Conservation (phyloP, 1,284 basidiomycete genomes). For the Heterobasidion parviporum region DNA sequence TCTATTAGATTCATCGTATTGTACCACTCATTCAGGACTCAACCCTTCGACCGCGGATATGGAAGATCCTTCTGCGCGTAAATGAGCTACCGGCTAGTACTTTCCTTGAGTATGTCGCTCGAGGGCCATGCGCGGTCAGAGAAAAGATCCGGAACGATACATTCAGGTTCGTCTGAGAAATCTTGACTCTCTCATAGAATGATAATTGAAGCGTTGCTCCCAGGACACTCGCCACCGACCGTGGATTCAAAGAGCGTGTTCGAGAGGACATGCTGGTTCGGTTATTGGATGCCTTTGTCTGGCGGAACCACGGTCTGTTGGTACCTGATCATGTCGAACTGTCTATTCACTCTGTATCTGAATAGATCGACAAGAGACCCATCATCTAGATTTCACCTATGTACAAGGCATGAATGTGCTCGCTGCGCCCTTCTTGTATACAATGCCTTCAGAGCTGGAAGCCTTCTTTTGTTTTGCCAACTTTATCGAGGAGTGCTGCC, state of each 20-base stretch:
- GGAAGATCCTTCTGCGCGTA: constrained; percentile 87
- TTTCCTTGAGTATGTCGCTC: constrained; percentile 75
- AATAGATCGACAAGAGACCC: constrained; percentile 61
- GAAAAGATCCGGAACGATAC: constrained; percentile 85
- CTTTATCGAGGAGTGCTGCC: constrained; percentile 91
- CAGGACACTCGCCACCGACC: constrained; percentile 91
- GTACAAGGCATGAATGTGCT: constrained; percentile 99
- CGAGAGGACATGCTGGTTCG: constrained; percentile 96
- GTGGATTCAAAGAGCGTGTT: constrained; percentile 90
- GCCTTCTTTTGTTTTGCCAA: constrained; percentile 93
- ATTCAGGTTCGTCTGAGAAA: constrained; percentile 44
- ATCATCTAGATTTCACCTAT: constrained; percentile 81
- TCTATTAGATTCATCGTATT: background rate
- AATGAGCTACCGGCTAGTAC: constrained; percentile 68
- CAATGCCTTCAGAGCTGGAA: constrained; percentile 92
- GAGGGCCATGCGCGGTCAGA: constrained; percentile 80
- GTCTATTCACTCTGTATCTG: constrained; percentile 2
- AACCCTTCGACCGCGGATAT: constrained; percentile 72
- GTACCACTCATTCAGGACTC: constrained; percentile 42
- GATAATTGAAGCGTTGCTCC: constrained; percentile 14
- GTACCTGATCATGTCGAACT: background rate
- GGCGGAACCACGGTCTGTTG: constrained; percentile 75
- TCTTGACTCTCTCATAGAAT: background rate
- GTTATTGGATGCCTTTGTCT: constrained; percentile 92
- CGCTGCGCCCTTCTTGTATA: constrained; percentile 94